Evolutionary conservation across 2,329 filamentous ascomycete species (phyloP), one percentile per base, ranked within the genome.

Genomic region (Fusarium odoratissimum): DNA sequence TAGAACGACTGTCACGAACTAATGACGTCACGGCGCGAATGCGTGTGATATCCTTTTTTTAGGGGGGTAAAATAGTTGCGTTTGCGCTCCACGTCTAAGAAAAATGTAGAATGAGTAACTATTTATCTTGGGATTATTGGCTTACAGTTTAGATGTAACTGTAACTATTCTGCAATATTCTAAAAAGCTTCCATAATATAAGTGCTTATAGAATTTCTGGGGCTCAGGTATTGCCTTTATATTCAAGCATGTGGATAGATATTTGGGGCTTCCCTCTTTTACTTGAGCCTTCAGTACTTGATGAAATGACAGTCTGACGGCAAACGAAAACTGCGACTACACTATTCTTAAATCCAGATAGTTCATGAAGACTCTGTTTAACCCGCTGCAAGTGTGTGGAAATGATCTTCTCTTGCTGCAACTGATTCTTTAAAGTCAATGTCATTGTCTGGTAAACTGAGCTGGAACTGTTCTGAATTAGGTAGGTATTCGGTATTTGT

Each of bases 11-110:
- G 13, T 25, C 21, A 25, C n/a, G 21, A 23, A 33, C 52, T 49
- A 54, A 60, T 77, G 75, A 77, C 75, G 75, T 77, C 75, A 77
- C 45, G 28, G 52, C 45, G 55, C 33, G 41, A 19, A 31, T 35
- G 44, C 49, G 23, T 69, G 54, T 58, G 46, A 65, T 46, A 19
- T 33, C 31, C 17, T 19, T 49, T 49, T 42, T 62, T 42, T 25
- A 14, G 14, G 12, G 31, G n/a, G 57, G n/a, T 16, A 33, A 19
- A 41, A 49, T 33, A 35, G n/a, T 25, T 23, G n/a, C 16, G 30
- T 33, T 51, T 51, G 30, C 30, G 16, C 46, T 51, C 46, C 30
- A 11, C 12, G 30, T 49, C n/a, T 19, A 14, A 17, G n/a, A 23
- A 51, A 23, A 25, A 14, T 14, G 31, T 14, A 33, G 17, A 25